These are phyloP conservation scores for Pisolithus marmoratus DNA, from an alignment of 768 basidiomycete genomes.

Conservation along the genomic window DNA sequence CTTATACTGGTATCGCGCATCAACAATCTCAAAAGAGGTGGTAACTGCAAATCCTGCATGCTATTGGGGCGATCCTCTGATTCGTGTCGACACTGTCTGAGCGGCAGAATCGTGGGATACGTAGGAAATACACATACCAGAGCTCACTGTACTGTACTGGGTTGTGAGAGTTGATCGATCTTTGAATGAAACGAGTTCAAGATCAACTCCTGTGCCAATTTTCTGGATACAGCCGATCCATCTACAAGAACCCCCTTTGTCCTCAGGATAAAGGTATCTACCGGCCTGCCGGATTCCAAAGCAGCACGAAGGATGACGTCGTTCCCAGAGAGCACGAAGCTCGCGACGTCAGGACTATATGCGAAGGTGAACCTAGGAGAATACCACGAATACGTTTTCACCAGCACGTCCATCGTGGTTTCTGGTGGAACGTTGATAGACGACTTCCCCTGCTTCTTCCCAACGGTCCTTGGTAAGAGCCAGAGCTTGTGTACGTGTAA, in stretches of 20 bases:
- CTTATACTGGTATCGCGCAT: too few relatives aligned
- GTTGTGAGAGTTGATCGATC: too few relatives aligned
- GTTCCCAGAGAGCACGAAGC: slow-evolving; percentile 14
- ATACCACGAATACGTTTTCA: not conserved
- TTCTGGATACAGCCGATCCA: slow-evolving; percentile 16
- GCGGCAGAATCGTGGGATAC: too few relatives aligned
- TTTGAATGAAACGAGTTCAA: slow-evolving; percentile 7
- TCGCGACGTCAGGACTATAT: not conserved
- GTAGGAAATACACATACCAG: too few relatives aligned
- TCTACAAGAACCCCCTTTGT: slow-evolving; percentile 22
- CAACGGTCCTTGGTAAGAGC: slow-evolving; percentile 23
- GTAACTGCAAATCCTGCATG: too few relatives aligned
- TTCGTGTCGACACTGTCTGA: too few relatives aligned
- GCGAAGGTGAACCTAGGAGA: not conserved
- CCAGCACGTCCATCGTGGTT: not conserved
- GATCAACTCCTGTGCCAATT: slow-evolving; percentile 17
- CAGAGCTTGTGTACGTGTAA: slow-evolving; percentile 26
- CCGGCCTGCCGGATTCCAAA: slow-evolving; percentile 2
- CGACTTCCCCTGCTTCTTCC: slow-evolving; percentile 13
- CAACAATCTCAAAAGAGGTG: too few relatives aligned
- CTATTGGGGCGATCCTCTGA: too few relatives aligned
- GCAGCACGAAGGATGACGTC: slow-evolving; percentile 16
- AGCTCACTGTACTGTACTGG: too few relatives aligned
- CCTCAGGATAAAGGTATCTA: slow-evolving; percentile 17
- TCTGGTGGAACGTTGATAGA: slow-evolving; percentile 13